A percentile compares a stretch with the other conserved stretches of the same genome.
Conservation (phyloP, 768 basidiomycete species). For the Macrocybe gigantea region DNA sequence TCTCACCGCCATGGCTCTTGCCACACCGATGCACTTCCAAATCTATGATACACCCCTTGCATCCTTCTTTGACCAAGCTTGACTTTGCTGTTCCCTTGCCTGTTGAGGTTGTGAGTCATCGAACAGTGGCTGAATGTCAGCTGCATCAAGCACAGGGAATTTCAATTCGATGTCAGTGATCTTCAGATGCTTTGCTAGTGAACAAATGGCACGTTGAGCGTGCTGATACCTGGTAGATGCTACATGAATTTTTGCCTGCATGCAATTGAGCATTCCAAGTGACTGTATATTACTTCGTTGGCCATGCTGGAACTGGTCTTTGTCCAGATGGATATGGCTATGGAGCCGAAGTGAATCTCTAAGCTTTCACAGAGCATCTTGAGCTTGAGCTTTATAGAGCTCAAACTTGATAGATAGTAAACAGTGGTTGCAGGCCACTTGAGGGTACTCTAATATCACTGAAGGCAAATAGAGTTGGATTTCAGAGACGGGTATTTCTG, state of each 20-base stretch:
- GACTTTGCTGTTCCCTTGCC: neutral
- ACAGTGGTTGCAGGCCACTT: neutral
- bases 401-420: neutral
- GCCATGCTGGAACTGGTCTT: slow-evolving; percentile 8
- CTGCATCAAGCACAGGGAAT: neutral
- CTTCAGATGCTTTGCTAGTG: neutral
- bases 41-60: slow-evolving; percentile 8
- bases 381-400: slow-evolving; percentile 8
- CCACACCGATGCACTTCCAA: slow-evolving; percentile 2
- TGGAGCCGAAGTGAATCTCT: slow-evolving; percentile 6
- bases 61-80: neutral
- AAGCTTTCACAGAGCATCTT: slow-evolving; percentile 7
- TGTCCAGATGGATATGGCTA: slow-evolving; percentile 7
- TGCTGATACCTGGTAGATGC: slow-evolving; percentile 5
- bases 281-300: slow-evolving; percentile 7
- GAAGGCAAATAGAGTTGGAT: too few relatives aligned
- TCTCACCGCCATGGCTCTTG: too few relatives aligned
- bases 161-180: slow-evolving; percentile 1
- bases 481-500: too few relatives aligned
- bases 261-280: neutral
- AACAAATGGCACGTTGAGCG: neutral
- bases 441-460: too few relatives aligned
- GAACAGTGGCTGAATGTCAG: slow-evolving; percentile 3
- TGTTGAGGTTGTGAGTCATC: neutral
- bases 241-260: slow-evolving; percentile 2